Evolutionary conservation across 177 flowering plant genomes (phyloP).

Genomic region (Telopea speciosissima): DNA sequence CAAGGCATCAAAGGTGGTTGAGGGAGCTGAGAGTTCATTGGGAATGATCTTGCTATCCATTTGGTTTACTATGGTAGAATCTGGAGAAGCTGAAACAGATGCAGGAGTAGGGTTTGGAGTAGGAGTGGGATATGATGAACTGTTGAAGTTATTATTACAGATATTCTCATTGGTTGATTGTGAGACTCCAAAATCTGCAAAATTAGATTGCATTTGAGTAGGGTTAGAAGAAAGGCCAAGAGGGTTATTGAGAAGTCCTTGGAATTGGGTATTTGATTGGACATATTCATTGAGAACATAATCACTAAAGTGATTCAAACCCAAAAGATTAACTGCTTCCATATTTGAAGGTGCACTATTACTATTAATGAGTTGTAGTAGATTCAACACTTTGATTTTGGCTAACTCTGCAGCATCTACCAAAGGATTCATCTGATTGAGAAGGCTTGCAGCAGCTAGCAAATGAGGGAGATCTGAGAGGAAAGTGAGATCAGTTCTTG

Average conservation of each 20-base stretch:
- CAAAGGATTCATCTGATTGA: slow-evolving; percentile 30
- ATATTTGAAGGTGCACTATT: slow-evolving; percentile 16
- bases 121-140: slow-evolving; percentile 4
- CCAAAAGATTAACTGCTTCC: slow-evolving; percentile 13
- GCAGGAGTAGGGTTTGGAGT: slow-evolving; percentile 22
- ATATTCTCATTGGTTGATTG: slow-evolving; percentile 5
- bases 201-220: neutral
- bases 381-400: slow-evolving; percentile 33
- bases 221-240: slow-evolving; percentile 1
- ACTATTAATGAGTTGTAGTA: slow-evolving; percentile 29
- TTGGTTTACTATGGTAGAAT: slow-evolving; percentile 8
- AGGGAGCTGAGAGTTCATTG: neutral
- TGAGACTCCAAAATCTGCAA: slow-evolving; percentile 5
- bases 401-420: slow-evolving; percentile 39
- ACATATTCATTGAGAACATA: slow-evolving; percentile 7
- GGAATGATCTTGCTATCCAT: slow-evolving; percentile 16
- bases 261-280: slow-evolving; percentile 5
- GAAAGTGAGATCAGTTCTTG: slow-evolving; percentile 46
- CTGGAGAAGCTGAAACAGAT: slow-evolving; percentile 26
- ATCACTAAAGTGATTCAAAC: slow-evolving; percentile 4
- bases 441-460: slow-evolving; percentile 24
- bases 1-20: slow-evolving; percentile 28
- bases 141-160: slow-evolving; percentile 11
- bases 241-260: slow-evolving; percentile 8
- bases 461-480: slow-evolving; percentile 38